A percentile compares a stretch with the other conserved stretches of the same genome.
Evolutionary conservation across 495 filamentous ascomycete genomes (phyloP).

Genomic region (Aspergillus leporis): DNA sequence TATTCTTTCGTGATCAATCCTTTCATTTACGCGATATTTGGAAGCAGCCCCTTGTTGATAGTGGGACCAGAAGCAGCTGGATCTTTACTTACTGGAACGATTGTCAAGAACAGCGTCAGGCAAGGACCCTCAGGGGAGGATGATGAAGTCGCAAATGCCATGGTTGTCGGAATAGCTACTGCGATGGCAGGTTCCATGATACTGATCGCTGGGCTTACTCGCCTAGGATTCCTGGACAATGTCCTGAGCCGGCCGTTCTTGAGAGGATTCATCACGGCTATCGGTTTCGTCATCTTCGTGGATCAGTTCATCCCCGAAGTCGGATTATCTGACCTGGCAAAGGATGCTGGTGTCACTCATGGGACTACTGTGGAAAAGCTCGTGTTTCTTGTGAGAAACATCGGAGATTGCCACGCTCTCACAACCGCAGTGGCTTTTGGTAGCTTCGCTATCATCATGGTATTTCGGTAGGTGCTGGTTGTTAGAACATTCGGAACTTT

Average conservation of each 20-base stretch:
- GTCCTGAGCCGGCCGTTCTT: conserved; percentile 91
- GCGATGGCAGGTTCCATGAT: conserved; percentile 86
- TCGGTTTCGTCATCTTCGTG: conserved; percentile 93
- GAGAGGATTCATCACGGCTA: conserved; percentile 92
- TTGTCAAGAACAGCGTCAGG: conserved; percentile 76
- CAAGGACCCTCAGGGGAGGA: conserved; percentile 67
- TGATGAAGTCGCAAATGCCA: conserved; percentile 68
- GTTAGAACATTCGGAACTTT: not conserved
- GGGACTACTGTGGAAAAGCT: conserved; percentile 85
- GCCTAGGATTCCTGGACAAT: conserved; percentile 93
- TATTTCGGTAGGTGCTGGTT: conserved; percentile 59
- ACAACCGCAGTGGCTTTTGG: conserved; percentile 73
- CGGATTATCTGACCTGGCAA: conserved; percentile 67
- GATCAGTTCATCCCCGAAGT: conserved; percentile 92
- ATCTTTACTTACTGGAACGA: conserved; percentile 82
- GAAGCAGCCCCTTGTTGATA: conserved; percentile 89
- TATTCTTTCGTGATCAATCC: conserved; percentile 94
- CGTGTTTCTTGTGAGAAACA: conserved; percentile 70
- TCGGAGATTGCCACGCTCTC: conserved; percentile 63
- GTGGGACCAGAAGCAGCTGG: conserved; percentile 95
- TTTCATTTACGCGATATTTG: conserved; percentile 83
- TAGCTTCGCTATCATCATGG: conserved; percentile 87
- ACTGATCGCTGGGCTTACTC: conserved; percentile 74
- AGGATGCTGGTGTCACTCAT: conserved; percentile 62
- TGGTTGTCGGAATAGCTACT: conserved; percentile 86